Conservation (phyloP, 495 filamentous ascomycete genomes). For the Podospora appendiculata region DNA sequence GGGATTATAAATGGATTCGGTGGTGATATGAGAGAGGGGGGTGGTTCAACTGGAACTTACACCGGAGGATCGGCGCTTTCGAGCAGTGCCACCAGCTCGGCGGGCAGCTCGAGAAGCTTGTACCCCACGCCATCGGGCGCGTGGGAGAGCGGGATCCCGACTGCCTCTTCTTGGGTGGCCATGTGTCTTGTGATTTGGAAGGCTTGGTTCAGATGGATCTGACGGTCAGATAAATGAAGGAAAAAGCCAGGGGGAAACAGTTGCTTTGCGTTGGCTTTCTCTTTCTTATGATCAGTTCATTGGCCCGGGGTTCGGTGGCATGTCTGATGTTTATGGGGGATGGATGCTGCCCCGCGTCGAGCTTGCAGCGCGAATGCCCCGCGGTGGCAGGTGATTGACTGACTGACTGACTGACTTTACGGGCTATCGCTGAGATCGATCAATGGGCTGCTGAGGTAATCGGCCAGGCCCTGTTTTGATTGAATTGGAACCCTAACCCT, state of each 20-base stretch:
- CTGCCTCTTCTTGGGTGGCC: not conserved
- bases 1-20: no score
- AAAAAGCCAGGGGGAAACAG: not conserved
- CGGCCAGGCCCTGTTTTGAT: no score
- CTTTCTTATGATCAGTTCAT: not conserved
- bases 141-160: conserved; percentile 57
- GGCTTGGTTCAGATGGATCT: no score
- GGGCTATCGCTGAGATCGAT: no score
- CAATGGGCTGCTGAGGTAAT: no score
- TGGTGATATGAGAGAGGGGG: no score
- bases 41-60: no score
- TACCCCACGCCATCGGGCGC: conserved; percentile 51
- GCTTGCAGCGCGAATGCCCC: not conserved
- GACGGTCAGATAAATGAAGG: no score
- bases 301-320: not conserved
- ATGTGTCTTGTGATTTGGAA: not conserved
- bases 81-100: conserved; percentile 61
- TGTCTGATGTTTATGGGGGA: not conserved
- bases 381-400: not conserved
- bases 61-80: conserved; percentile 50
- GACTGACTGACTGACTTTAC: no score
- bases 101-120: conserved; percentile 73
- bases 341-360: not conserved
- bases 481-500: no score
- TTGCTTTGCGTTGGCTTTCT: not conserved